Evolutionary conservation across 2,329 filamentous ascomycete genomes (phyloP).

Genomic region (Fusarium sacchari): DNA sequence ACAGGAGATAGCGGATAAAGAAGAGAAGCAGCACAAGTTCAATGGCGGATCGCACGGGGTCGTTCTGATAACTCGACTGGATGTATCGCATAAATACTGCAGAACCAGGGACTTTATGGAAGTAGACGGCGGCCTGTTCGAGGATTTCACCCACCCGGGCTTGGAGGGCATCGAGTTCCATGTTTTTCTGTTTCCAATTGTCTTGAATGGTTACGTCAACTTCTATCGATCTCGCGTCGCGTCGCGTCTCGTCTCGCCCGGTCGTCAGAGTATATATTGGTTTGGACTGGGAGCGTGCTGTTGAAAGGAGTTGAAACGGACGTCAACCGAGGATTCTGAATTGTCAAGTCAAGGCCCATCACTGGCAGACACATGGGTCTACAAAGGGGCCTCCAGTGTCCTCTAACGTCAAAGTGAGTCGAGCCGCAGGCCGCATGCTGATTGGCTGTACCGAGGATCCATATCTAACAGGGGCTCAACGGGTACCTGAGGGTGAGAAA

Average conservation of each 20-base stretch:
- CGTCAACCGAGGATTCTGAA: neutral
- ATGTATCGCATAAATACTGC: constrained; percentile 96
- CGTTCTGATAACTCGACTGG: constrained; percentile 96
- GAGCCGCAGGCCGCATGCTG: neutral
- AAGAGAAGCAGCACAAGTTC: constrained; percentile 95
- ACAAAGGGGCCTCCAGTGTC: constrained; percentile 30
- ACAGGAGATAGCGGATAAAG: constrained; percentile 90
- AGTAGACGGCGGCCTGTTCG: constrained; percentile 68
- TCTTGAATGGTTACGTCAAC: neutral
- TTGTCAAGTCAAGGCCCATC: constrained; percentile 7
- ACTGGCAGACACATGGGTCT: neutral
- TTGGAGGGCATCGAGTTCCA: constrained; percentile 73
- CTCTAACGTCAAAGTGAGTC: constrained; percentile 1
- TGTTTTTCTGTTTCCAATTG: constrained; percentile 43
- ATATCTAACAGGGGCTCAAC: constrained; percentile 17
- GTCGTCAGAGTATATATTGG: neutral
- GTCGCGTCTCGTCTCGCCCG: neutral
- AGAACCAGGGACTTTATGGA: constrained; percentile 93
- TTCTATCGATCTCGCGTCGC: neutral
- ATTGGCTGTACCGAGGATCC: constrained; percentile 10
- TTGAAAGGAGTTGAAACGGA: neutral
- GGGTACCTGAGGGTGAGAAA: constrained; percentile 19
- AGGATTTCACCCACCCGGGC: constrained; percentile 60
- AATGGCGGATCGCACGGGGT: constrained; percentile 91
- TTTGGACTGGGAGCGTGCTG: neutral